Percentiles rank a stretch among this genome's conserved stretches.
Evolutionary conservation across 208 protist genomes (phyloP).

Genomic region (Naegleria fowleri): DNA sequence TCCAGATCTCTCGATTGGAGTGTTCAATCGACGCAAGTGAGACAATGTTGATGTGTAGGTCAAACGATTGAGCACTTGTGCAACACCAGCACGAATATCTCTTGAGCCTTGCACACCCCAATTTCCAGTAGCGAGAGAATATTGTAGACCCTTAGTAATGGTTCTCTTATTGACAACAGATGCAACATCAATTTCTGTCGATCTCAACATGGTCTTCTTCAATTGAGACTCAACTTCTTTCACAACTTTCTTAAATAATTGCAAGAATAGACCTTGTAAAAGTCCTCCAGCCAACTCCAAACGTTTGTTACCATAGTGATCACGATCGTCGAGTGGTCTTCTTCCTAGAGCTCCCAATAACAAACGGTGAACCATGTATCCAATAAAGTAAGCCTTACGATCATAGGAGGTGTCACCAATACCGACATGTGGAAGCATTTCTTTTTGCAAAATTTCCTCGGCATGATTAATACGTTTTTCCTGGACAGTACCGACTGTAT

Average conservation of each 20-base stretch:
- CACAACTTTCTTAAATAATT: conserved; percentile 60
- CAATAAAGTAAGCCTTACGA: conserved; percentile 76
- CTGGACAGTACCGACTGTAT: conserved; percentile 45
- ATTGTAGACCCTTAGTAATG: conserved; percentile 77
- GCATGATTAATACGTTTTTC: conserved; percentile 83
- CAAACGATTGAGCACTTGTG: conserved; percentile 89
- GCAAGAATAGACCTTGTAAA: conserved; percentile 64
- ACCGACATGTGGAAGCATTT: conserved; percentile 81
- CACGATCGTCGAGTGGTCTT: conserved; percentile 74
- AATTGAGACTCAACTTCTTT: conserved; percentile 49
- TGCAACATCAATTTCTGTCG: background rate
- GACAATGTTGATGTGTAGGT: conserved; percentile 94
- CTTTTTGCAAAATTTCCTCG: conserved; percentile 79
- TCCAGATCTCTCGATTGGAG: conserved; percentile 81
- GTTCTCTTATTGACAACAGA: conserved; percentile 30
- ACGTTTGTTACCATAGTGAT: conserved; percentile 91
- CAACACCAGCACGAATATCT: conserved; percentile 60
- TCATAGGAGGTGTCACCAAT: conserved; percentile 68
- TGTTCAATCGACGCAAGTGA: conserved; percentile 94
- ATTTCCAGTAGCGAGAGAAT: conserved; percentile 95
- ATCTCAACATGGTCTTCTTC: background rate
- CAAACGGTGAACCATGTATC: conserved; percentile 78
- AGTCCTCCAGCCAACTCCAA: conserved; percentile 85
- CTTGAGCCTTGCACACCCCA: conserved; percentile 62
- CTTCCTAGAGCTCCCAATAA: conserved; percentile 65